These are phyloP conservation scores for Fonsecaea monophora DNA, from an alignment of 2,329 filamentous ascomycete genomes.

Conservation along the genomic window DNA sequence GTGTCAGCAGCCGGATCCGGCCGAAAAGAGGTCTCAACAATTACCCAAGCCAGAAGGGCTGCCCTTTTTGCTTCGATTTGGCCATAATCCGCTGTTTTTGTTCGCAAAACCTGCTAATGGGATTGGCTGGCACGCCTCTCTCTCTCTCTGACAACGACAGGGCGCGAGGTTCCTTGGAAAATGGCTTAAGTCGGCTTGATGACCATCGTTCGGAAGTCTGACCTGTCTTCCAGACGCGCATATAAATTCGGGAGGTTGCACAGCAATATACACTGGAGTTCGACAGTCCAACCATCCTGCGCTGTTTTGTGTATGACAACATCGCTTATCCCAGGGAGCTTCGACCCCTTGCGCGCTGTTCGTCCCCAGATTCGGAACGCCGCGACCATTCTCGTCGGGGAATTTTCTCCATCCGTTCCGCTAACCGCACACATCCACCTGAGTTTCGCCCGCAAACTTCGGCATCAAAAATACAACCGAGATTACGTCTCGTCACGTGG, in stretches of 20 bases:
- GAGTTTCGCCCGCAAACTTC: background rate
- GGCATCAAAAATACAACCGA: constrained; percentile 32
- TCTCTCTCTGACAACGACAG: background rate
- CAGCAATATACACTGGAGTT: constrained; percentile 1
- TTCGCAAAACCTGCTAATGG: background rate
- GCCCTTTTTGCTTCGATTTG: constrained; percentile 27
- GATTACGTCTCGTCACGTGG: constrained; percentile 17
- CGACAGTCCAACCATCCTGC: background rate
- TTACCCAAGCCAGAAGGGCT: constrained; percentile 36
- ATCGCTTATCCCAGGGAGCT: background rate
- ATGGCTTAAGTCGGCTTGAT: background rate
- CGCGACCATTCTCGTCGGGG: constrained; percentile 3
- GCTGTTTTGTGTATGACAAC: constrained; percentile 9
- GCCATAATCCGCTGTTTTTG: constrained; percentile 19
- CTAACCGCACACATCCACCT: background rate
- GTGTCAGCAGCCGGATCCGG: constrained; percentile 10
- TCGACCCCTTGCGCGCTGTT: constrained; percentile 2
- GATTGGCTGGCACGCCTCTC: background rate
- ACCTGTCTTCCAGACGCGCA: background rate
- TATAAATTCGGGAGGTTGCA: background rate
- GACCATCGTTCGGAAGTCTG: background rate
- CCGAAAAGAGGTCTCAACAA: constrained; percentile 1
- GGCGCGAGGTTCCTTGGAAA: background rate
- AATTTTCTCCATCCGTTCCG: constrained; percentile 4
- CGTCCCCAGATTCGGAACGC: background rate